Evolutionary conservation across 1,284 basidiomycete species (phyloP).

Genomic region (Tranzscheliella williamsii): DNA sequence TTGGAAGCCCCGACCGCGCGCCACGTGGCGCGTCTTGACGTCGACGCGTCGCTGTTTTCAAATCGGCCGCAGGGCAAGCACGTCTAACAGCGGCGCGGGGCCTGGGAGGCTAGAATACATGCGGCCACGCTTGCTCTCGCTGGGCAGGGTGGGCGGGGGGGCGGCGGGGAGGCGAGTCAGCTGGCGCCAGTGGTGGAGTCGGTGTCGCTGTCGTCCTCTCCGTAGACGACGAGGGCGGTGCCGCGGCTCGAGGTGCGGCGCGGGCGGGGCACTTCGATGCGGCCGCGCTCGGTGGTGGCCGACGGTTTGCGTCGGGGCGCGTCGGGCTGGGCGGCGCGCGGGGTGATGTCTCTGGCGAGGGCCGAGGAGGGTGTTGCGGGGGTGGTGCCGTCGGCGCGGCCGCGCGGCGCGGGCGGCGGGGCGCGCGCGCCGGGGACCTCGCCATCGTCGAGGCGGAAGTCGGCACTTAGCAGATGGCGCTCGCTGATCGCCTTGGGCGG

Average conservation of each 20-base stretch:
- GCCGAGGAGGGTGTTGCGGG: conserved; percentile 34
- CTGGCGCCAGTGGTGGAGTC: conserved; percentile 37
- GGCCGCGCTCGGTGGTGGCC: neutral
- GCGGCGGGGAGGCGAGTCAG: too few relatives aligned
- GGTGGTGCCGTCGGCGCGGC: neutral
- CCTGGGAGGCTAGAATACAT: too few relatives aligned
- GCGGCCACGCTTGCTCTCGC: too few relatives aligned
- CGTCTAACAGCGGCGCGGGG: too few relatives aligned
- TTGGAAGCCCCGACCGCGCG: too few relatives aligned
- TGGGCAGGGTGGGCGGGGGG: too few relatives aligned
- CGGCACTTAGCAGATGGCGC: conserved; percentile 50
- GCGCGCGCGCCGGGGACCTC: neutral
- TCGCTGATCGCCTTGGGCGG: conserved; percentile 52
- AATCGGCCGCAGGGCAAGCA: too few relatives aligned
- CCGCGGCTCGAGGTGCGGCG: conserved; percentile 11
- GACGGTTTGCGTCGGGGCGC: neutral
- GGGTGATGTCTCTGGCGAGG: conserved; percentile 10
- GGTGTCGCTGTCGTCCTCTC: conserved; percentile 50
- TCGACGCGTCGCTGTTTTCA: too few relatives aligned
- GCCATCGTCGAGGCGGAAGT: conserved; percentile 48
- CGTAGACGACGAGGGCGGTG: conserved; percentile 55
- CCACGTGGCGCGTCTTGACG: too few relatives aligned
- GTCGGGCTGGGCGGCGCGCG: neutral
- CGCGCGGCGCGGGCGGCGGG: neutral
- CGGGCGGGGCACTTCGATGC: neutral